These are phyloP conservation scores for Metschnikowia picachoensis DNA, from an alignment of 805 yeast genomes.

Conservation along the genomic window DNA sequence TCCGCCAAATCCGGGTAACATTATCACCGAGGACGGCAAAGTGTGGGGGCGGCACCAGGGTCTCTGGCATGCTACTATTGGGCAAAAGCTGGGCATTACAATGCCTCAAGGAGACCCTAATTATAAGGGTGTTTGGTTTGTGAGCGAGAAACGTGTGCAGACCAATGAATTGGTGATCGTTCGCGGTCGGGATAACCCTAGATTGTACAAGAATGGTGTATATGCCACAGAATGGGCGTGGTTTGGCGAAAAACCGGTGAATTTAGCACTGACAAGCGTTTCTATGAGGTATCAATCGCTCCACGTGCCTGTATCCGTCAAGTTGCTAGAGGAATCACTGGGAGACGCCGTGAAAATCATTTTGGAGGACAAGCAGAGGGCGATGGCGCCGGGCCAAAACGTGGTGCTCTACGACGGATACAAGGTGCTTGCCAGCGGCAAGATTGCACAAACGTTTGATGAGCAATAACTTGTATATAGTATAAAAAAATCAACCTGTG, in stretches of 20 bases:
- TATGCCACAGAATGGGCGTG: slow-evolving; percentile 39
- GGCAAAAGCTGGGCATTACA: slow-evolving; percentile 74
- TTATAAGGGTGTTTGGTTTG: slow-evolving; percentile 81
- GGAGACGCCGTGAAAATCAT: slow-evolving; percentile 11
- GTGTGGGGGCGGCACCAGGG: slow-evolving; percentile 84
- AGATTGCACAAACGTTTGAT: slow-evolving; percentile 3
- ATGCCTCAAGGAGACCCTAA: slow-evolving; percentile 87
- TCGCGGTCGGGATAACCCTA: slow-evolving; percentile 57
- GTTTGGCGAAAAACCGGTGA: slow-evolving; percentile 1
- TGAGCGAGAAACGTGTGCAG: slow-evolving; percentile 60
- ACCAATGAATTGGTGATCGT: slow-evolving; percentile 79
- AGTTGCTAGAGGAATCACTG: slow-evolving; percentile 15
- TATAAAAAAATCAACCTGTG: neutral
- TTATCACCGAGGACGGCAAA: slow-evolving; percentile 69
- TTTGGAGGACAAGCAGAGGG: slow-evolving; percentile 50
- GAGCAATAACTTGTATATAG: slow-evolving; percentile 2
- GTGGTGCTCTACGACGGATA: slow-evolving; percentile 68
- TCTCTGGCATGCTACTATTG: slow-evolving; percentile 92
- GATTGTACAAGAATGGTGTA: slow-evolving; percentile 46
- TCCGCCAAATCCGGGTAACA: slow-evolving; percentile 68
- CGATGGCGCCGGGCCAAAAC: slow-evolving; percentile 88
- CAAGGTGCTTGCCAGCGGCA: slow-evolving; percentile 49
- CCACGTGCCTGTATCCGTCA: slow-evolving; percentile 50
- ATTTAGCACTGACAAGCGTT: slow-evolving; percentile 19
- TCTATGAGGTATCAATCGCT: slow-evolving; percentile 70